These are phyloP conservation scores for Dalbergia oliveri DNA, from an alignment of 306 rosid genomes.

Conservation along the genomic window DNA sequence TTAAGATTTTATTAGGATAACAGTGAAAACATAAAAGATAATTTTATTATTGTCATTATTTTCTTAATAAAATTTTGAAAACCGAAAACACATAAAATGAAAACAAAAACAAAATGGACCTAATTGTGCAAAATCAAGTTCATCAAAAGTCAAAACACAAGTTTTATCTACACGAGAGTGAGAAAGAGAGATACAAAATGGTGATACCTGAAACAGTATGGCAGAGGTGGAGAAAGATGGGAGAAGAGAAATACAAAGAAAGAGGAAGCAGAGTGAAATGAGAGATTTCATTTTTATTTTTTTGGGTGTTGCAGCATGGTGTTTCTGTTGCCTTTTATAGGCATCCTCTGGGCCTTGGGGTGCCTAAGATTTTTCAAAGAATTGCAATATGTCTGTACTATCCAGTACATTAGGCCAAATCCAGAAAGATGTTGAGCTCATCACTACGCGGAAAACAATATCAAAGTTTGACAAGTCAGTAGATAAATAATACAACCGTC, in stretches of 20 bases:
- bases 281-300: slow-evolving; percentile 44
- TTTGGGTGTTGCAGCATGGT: background rate
- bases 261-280: slow-evolving; percentile 46
- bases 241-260: slow-evolving; percentile 56
- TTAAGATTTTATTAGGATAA: too few species aligned
- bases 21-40: too few species aligned
- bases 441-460: background rate
- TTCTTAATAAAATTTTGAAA: too few species aligned
- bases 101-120: too few species aligned
- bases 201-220: slow-evolving; percentile 66
- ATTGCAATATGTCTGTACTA: background rate
- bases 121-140: too few species aligned
- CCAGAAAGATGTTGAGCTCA: background rate
- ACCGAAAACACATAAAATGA: too few species aligned
- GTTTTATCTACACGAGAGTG: too few species aligned
- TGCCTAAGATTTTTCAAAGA: slow-evolving; percentile 17
- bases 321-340: slow-evolving; percentile 32
- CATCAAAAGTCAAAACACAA: too few species aligned
- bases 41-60: too few species aligned
- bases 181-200: background rate
- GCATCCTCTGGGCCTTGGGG: background rate
- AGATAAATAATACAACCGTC: background rate
- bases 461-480: slow-evolving; percentile 15
- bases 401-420: background rate
- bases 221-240: slow-evolving; percentile 59